Evolutionary conservation across 495 filamentous ascomycete genomes (phyloP), one percentile per base, ranked within the genome.

Genomic region (Letharia lupina): DNA sequence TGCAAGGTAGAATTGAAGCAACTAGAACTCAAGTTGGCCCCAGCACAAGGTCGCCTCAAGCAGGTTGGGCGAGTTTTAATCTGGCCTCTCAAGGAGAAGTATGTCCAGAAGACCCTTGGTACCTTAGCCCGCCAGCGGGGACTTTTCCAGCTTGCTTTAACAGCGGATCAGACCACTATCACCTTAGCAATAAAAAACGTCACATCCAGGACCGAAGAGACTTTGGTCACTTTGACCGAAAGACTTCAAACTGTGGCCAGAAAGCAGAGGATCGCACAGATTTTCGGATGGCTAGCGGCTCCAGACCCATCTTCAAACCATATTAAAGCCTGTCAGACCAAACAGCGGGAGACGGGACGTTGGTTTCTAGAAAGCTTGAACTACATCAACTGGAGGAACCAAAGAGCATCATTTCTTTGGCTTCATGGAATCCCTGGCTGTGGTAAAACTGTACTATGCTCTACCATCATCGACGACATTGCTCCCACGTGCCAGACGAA

Each of bases 401-500:
- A 35, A 5, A 15, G 8, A 7, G 58, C 28, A n/a, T 40, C 13
- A 9, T 13, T 66, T 5, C 23, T 61, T 4, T 66, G 64, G 64
- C 12, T 66, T 11, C 35, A 66, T 31, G 59, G 65, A 15, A 62
- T 61, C 16, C 37, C 65, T 20, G 65, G 65, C 0, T 66, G 59
- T 57, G 65, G 59, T 10, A 66, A 66, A n/a, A 66, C 65, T 1
- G 33, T 66, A 10, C 37, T 66, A 3, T 44, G 59, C 47, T 66
- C 65, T 13, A 66, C 65, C 6, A 23, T 66, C 37, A 62, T 66
- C 18, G 35, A 56, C 11, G 33, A 69, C 31, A 9, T 67, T 11
- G 11, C 28, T 15, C 12, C 8, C 4, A 11, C n/a, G n/a, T 2
- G 44, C 2, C 60, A 37, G 13, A 47, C 62, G n/a, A 13, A 10